Evolutionary conservation across 495 filamentous ascomycete species (phyloP).

Genomic region (Penicillium malachiteum): DNA sequence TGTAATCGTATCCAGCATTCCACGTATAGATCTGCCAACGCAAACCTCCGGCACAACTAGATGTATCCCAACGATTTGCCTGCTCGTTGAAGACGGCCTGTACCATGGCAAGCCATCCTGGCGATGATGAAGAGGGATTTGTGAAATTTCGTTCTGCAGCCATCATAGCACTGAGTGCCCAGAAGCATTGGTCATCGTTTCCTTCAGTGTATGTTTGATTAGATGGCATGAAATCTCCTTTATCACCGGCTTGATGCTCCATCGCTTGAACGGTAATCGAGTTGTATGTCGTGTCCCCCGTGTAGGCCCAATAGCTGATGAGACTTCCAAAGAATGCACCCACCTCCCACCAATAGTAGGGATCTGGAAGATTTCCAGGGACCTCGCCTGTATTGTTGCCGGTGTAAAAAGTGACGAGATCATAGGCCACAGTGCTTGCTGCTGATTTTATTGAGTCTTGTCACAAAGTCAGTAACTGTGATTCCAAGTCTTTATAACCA

Average conservation of each 20-base stretch:
- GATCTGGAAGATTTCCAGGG: conserved; percentile 66
- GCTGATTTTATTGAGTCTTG: conserved; percentile 48
- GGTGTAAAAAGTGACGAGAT: conserved; percentile 58
- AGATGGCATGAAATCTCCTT: conserved; percentile 67
- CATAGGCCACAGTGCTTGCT: conserved; percentile 37
- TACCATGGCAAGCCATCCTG: conserved; percentile 69
- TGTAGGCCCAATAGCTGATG: conserved; percentile 78
- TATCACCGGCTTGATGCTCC: conserved; percentile 61
- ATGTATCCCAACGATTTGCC: conserved; percentile 63
- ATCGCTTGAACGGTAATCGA: conserved; percentile 61
- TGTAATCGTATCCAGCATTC: conserved; percentile 73
- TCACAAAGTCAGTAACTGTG: not conserved
- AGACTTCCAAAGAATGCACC: conserved; percentile 70
- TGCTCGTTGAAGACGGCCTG: conserved; percentile 76
- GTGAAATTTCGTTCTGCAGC: conserved; percentile 73
- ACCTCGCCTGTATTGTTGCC: conserved; percentile 65
- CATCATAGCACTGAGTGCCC: conserved; percentile 73
- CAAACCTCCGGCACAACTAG: conserved; percentile 65
- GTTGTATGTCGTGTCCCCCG: conserved; percentile 70
- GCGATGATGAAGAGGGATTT: conserved; percentile 46
- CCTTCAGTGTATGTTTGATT: conserved; percentile 74
- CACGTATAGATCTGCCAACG: conserved; percentile 77
- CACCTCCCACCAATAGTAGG: conserved; percentile 79
- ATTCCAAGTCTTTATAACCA: too few relatives aligned
- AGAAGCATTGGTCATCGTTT: conserved; percentile 84